Percentiles rank a stretch among this genome's conserved stretches.
Evolutionary conservation across 2,329 filamentous ascomycete species (phyloP).

Genomic region (Aspergillus melleus): DNA sequence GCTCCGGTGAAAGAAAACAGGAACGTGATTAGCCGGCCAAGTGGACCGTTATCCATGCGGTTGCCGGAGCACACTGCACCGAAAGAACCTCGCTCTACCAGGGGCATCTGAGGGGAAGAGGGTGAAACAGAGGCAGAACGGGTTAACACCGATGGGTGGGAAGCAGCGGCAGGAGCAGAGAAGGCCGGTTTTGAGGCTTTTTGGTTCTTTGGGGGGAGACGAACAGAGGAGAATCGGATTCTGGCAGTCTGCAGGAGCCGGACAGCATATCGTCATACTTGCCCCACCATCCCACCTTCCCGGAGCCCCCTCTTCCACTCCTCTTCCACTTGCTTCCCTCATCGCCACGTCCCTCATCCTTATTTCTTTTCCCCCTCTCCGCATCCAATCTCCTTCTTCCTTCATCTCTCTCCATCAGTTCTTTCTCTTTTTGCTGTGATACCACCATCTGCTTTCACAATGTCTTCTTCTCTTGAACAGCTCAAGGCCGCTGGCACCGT

Average conservation of each 20-base stretch:
- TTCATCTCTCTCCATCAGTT: conserved; percentile 8
- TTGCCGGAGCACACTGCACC: conserved; percentile 37
- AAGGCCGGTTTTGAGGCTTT: background rate
- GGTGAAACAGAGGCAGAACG: background rate
- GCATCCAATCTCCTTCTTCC: conserved; percentile 7
- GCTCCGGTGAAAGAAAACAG: conserved; percentile 14
- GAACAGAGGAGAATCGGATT: background rate
- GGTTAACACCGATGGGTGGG: background rate
- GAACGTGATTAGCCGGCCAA: conserved; percentile 9
- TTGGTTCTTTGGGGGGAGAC: background rate
- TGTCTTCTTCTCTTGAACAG: conserved; percentile 92
- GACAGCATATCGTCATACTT: conserved; percentile 22
- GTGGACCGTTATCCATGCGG: conserved; percentile 11
- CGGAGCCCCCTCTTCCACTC: conserved; percentile 3
- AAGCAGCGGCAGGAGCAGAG: background rate
- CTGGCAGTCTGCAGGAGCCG: background rate
- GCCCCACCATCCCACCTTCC: conserved; percentile 23
- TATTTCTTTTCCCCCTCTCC: conserved; percentile 8
- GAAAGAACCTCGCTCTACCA: conserved; percentile 11
- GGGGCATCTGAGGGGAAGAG: background rate
- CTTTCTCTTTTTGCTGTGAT: conserved; percentile 1
- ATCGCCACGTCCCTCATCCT: conserved; percentile 16
- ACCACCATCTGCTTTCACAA: conserved; percentile 42
- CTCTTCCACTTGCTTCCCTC: conserved; percentile 2
- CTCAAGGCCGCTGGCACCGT: conserved; percentile 96